phyloP scores from a whole-genome alignment of 768 basidiomycete species.

The Mycena haematopus region DNA sequence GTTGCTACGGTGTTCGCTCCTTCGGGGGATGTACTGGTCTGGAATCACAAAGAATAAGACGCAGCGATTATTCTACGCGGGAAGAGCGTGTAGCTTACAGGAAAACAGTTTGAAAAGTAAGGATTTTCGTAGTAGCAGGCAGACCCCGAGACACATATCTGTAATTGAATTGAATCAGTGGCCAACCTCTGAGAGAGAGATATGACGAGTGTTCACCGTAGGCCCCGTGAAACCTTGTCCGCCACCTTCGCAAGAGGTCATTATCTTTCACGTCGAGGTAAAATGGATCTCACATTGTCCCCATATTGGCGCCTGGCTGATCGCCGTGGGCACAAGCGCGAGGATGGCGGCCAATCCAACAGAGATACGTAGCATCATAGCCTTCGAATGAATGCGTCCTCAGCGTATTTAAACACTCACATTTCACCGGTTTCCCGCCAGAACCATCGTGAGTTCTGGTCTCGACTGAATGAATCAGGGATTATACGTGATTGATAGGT shows the following conservation, averaged over 20 bases:
- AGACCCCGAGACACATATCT: slow-evolving; percentile 4
- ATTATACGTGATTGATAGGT: too few species aligned
- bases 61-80: neutral
- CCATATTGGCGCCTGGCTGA: slow-evolving; percentile 8
- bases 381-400: too few species aligned
- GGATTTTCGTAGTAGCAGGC: slow-evolving; percentile 4
- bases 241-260: slow-evolving; percentile 5
- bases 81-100: neutral
- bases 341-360: slow-evolving; percentile 1
- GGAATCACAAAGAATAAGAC: neutral
- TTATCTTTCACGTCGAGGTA: neutral
- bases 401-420: too few species aligned
- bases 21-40: slow-evolving; percentile 25
- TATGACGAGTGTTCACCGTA: neutral
- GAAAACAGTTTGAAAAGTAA: slow-evolving; percentile 17
- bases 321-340: neutral
- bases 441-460: too few species aligned
- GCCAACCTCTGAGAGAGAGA: too few species aligned
- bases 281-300: slow-evolving; percentile 12
- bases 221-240: slow-evolving; percentile 11
- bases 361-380: neutral
- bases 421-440: too few species aligned
- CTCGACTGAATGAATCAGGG: too few species aligned
- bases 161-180: neutral
- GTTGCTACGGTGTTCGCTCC: slow-evolving; percentile 43